Evolutionary conservation across 768 basidiomycete genomes (phyloP).

Genomic region (Dentipellis fragilis): DNA sequence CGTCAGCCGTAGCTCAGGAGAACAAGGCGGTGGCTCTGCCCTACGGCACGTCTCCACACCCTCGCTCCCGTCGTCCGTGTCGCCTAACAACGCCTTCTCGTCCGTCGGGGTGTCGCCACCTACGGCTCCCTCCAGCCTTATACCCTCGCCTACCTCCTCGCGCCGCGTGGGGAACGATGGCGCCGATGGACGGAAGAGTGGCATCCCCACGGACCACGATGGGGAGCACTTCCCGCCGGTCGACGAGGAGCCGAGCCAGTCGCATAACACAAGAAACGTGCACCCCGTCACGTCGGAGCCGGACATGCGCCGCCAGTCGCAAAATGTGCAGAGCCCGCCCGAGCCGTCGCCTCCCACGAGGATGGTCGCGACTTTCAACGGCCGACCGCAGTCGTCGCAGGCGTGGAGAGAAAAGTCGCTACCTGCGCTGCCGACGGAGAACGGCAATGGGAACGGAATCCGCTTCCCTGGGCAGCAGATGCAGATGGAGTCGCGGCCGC

Average conservation of each 20-base stretch:
- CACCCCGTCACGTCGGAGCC: conserved; percentile 53
- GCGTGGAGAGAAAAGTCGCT: conserved; percentile 61
- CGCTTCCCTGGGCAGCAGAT: conserved; percentile 17
- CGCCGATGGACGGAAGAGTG: conserved; percentile 33
- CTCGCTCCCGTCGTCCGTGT: conserved; percentile 51
- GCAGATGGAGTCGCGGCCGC: conserved; percentile 40
- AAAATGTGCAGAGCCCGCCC: conserved; percentile 13
- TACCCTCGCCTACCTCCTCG: conserved; percentile 70
- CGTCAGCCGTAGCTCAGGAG: conserved; percentile 48
- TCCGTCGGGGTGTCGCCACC: conserved; percentile 62
- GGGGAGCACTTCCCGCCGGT: conserved; percentile 23
- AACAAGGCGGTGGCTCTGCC: conserved; percentile 30
- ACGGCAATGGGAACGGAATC: conserved; percentile 2
- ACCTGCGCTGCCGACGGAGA: conserved; percentile 60
- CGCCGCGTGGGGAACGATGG: conserved; percentile 51
- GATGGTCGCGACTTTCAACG: conserved; percentile 3
- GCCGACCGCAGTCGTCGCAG: conserved; percentile 6
- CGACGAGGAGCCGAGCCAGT: conserved; percentile 9
- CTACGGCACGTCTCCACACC: conserved; percentile 60
- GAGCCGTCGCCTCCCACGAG: conserved; percentile 15
- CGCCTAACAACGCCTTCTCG: conserved; percentile 43
- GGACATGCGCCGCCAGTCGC: conserved; percentile 41
- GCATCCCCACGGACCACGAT: conserved; percentile 31
- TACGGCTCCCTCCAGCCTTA: conserved; percentile 63
- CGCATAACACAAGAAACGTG: conserved; percentile 19